Evolutionary conservation across 2,329 filamentous ascomycete species (phyloP), one percentile per base, ranked within the genome.

Genomic region (Truncatella angustata): DNA sequence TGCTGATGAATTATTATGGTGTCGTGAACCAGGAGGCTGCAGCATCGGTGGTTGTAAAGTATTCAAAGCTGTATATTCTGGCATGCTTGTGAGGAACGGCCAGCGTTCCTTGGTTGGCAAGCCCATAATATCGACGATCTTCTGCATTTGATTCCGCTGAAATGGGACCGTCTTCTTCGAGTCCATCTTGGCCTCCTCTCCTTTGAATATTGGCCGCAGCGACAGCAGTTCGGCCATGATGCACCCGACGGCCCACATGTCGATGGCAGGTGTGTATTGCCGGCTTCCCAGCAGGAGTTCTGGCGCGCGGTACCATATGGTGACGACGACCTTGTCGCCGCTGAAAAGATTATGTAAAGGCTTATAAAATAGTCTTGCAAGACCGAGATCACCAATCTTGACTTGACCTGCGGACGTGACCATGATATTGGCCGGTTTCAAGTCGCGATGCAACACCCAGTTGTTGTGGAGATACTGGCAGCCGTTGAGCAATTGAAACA

Each of bases 361-460:
- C 66, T 97, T 97, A 73, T 94, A 88, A 71, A 97, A 97, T 2
- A 97, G 79, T 16, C 94, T 86, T 6, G 94, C 94, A 2, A 99
- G 81, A 2, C 94, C 94, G 36, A 99, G 75, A 70, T 99, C 94
- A 36, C 94, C 94, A 58, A 99, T 96, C 67, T 94, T 94, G 60
- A 99, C 91, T 58, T 91, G 89, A 10, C 94, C 94, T 4, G 77
- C 75, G 5, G 90, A 94, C 1, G 92, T 97, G 44, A 99, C 93
- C 86, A 99, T 96, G 73, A 99, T 99, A 69, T 99, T 99, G 60
- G 94, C 94, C 3, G 94, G 94, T 68, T 99, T 99, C 48, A 99
- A 78, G 71, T 99, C 94, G 42, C 94, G 90, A 70, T 99, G 94
- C 54, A 99, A 81, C 34, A 99, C 91, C 94, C 94, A 99, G 69